These are phyloP conservation scores for Leptosphaerulina australis DNA, from an alignment of 2,329 filamentous ascomycete species.

Conservation along the genomic window DNA sequence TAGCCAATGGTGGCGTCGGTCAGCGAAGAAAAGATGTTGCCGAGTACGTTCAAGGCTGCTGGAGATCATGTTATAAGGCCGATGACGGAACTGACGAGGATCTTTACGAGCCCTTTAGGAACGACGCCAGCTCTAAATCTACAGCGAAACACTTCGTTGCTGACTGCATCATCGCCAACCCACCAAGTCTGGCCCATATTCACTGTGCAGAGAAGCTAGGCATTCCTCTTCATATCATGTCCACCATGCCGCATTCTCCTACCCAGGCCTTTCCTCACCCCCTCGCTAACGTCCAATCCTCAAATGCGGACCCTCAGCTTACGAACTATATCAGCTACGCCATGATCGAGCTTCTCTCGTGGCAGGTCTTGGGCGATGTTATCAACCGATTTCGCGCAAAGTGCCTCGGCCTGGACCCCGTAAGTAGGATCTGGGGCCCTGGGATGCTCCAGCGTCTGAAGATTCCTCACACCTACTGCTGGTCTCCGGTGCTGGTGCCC, in stretches of 20 bases:
- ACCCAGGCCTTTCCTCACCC: constrained; percentile 57
- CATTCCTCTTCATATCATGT: constrained; percentile 80
- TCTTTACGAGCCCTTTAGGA: too few relatives aligned
- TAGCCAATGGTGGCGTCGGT: constrained; percentile 41
- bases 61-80: constrained; percentile 44
- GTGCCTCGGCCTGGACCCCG: constrained; percentile 51
- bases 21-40: constrained; percentile 36
- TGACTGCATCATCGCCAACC: constrained; percentile 77
- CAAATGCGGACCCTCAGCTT: constrained; percentile 37
- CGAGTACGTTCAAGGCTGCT: constrained; percentile 41
- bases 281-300: constrained; percentile 53
- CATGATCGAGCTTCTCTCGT: constrained; percentile 56
- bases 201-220: constrained; percentile 75
- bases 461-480: constrained; percentile 54
- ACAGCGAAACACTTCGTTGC: constrained; percentile 88
- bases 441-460: constrained; percentile 45
- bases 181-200: constrained; percentile 75
- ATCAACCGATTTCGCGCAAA: constrained; percentile 53
- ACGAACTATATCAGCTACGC: constrained; percentile 54
- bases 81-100: constrained; percentile 40
- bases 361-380: constrained; percentile 56
- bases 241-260: constrained; percentile 67
- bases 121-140: too few relatives aligned
- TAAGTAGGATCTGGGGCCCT: constrained; percentile 48
- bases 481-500: constrained; percentile 49